phyloP scores from a whole-genome alignment of 192 early-diverging fungal species.

The Coemansia biformis region DNA sequence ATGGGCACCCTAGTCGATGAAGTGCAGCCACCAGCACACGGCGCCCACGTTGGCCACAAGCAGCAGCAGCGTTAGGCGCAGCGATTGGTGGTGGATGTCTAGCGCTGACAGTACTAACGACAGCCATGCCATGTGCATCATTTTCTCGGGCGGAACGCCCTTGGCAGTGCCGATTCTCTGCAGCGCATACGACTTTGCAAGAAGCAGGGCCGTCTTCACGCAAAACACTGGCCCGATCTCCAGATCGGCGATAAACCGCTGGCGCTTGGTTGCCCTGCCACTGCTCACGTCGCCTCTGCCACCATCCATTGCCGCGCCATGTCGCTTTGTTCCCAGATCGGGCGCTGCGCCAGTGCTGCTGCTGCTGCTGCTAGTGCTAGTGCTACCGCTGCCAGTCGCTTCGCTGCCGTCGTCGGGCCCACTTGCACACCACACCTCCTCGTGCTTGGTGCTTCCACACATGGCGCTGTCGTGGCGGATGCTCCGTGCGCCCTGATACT shows the following conservation, averaged over 20 bases:
- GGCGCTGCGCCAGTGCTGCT: background rate
- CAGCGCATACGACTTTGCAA: constrained; percentile 29
- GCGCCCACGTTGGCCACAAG: constrained; percentile 14
- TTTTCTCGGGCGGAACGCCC: background rate
- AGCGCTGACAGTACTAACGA: constrained; percentile 36
- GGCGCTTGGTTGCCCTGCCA: constrained; percentile 4
- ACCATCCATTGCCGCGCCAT: background rate
- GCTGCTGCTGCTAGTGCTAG: background rate
- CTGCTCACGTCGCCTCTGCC: background rate
- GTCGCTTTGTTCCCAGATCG: constrained; percentile 1
- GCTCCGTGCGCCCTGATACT: background rate
- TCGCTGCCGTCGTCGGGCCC: too few species aligned
- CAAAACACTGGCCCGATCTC: constrained; percentile 15
- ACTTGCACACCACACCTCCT: background rate
- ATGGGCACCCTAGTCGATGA: background rate
- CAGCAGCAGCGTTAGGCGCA: constrained; percentile 17
- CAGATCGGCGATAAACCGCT: background rate
- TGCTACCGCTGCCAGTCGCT: background rate
- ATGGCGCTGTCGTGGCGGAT: background rate
- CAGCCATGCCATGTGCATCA: constrained; percentile 18
- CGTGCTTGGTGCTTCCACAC: background rate
- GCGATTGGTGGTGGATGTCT: constrained; percentile 24
- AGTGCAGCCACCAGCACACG: constrained; percentile 4
- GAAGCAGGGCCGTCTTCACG: constrained; percentile 31
- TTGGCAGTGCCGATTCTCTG: constrained; percentile 10